These are phyloP conservation scores for Tillandsia leiboldiana DNA, from an alignment of 176 grass and related monocot genomes.

Conservation along the genomic window DNA sequence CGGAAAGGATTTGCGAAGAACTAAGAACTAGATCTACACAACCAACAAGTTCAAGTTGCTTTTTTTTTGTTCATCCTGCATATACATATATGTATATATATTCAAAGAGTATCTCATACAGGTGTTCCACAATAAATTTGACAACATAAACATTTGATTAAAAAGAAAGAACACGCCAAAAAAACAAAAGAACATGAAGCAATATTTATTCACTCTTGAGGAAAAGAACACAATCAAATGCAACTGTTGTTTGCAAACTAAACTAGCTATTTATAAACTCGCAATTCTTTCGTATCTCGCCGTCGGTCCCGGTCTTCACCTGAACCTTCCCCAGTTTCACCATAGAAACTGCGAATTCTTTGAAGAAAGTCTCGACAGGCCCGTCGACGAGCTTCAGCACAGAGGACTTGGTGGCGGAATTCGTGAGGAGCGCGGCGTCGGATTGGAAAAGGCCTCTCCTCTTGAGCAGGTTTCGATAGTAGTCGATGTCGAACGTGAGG, in stretches of 20 bases:
- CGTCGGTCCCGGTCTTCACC: slow-evolving; percentile 52
- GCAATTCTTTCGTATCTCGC: slow-evolving; percentile 75
- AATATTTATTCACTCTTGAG: background rate
- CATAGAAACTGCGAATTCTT: slow-evolving; percentile 58
- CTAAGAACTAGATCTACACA: no score
- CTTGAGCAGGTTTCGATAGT: slow-evolving; percentile 65
- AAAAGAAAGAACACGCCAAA: no score
- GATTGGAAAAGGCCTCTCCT: slow-evolving; percentile 70
- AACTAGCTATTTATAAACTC: slow-evolving; percentile 28
- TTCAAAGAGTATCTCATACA: no score
- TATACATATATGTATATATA: no score
- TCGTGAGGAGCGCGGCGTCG: slow-evolving; percentile 55
- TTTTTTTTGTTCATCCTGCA: no score
- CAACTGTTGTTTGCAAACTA: background rate
- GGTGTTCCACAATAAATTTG: no score
- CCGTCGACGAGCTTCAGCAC: slow-evolving; percentile 24
- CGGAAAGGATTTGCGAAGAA: no score
- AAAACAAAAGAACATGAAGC: no score
- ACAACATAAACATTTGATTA: no score
- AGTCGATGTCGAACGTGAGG: slow-evolving; percentile 59
- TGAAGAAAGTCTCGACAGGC: slow-evolving; percentile 39
- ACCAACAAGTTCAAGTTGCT: no score
- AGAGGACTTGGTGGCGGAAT: slow-evolving; percentile 21
- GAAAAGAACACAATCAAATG: background rate
- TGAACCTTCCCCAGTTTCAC: slow-evolving; percentile 48